Conservation (phyloP, 2,329 filamentous ascomycete species). For the Pseudogymnoascus verrucosus region DNA sequence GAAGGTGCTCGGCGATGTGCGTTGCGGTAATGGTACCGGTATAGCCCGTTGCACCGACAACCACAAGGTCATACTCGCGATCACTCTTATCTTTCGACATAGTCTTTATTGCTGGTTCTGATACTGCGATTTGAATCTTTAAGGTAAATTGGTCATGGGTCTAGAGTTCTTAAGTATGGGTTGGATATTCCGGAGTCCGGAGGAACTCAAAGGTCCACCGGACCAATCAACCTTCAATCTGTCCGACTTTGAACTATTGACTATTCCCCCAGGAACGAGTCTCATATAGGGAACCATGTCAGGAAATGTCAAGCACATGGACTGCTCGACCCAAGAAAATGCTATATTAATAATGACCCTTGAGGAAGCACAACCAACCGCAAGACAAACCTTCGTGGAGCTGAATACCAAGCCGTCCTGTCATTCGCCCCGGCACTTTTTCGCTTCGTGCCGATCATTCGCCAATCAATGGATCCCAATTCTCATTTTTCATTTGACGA, state of each 20-base stretch:
- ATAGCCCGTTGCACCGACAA: slow-evolving; percentile 69
- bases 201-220: neutral
- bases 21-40: slow-evolving; percentile 72
- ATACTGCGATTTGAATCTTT: neutral
- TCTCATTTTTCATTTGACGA: neutral
- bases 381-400: neutral
- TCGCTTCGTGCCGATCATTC: neutral
- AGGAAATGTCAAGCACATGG: too few species aligned
- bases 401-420: neutral
- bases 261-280: too few species aligned
- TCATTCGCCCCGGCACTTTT: neutral
- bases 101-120: neutral
- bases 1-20: slow-evolving; percentile 61
- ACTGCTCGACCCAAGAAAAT: too few species aligned
- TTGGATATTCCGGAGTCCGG: neutral
- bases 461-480: slow-evolving; percentile 10
- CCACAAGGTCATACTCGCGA: slow-evolving; percentile 52
- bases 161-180: neutral
- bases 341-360: too few species aligned
- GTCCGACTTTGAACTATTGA: neutral
- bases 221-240: neutral
- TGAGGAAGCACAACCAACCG: neutral
- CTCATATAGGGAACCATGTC: too few species aligned
- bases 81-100: neutral
- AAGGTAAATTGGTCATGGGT: neutral